These are phyloP conservation scores for Penicillium sp. DNA, from an alignment of 2,329 filamentous ascomycete species.

Conservation along the genomic window DNA sequence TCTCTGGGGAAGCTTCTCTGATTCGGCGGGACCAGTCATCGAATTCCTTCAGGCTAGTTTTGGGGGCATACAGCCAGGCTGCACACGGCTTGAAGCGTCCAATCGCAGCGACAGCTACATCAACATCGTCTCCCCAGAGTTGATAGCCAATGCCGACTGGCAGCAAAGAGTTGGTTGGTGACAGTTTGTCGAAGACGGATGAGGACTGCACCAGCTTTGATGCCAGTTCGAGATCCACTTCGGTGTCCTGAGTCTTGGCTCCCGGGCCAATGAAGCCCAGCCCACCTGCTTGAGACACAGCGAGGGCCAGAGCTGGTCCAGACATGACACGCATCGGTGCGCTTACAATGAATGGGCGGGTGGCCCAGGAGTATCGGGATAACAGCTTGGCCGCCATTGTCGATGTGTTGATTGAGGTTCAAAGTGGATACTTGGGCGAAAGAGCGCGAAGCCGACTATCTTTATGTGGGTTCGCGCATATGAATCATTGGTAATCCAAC, in stretches of 20 bases:
- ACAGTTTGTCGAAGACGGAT: constrained; percentile 2
- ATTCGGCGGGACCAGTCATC: constrained; percentile 50
- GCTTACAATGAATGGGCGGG: constrained; percentile 61
- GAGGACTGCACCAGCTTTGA: constrained; percentile 25
- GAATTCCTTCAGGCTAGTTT: constrained; percentile 36
- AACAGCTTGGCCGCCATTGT: constrained; percentile 23
- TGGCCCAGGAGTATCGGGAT: constrained; percentile 60
- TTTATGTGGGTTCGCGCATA: not conserved
- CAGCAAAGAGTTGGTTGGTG: constrained; percentile 23
- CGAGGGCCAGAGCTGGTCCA: constrained; percentile 59
- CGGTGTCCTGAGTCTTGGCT: constrained; percentile 43
- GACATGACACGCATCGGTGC: constrained; percentile 73
- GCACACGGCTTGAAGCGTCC: constrained; percentile 42
- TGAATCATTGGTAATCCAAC: not conserved
- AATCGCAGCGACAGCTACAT: constrained; percentile 33
- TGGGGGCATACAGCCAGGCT: constrained; percentile 47
- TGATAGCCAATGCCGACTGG: constrained; percentile 48
- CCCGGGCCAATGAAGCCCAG: constrained; percentile 62
- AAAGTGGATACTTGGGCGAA: not conserved
- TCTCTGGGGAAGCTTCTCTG: constrained; percentile 44
- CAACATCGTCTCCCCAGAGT: constrained; percentile 43
- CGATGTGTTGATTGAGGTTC: not conserved
- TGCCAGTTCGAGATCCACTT: constrained; percentile 37
- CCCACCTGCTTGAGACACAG: constrained; percentile 60
- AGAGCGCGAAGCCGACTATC: not conserved